Evolutionary conservation across 371 early-diverging fungal species (phyloP), one percentile per base, ranked within the genome.

Genomic region (Saksenaea oblongispora): DNA sequence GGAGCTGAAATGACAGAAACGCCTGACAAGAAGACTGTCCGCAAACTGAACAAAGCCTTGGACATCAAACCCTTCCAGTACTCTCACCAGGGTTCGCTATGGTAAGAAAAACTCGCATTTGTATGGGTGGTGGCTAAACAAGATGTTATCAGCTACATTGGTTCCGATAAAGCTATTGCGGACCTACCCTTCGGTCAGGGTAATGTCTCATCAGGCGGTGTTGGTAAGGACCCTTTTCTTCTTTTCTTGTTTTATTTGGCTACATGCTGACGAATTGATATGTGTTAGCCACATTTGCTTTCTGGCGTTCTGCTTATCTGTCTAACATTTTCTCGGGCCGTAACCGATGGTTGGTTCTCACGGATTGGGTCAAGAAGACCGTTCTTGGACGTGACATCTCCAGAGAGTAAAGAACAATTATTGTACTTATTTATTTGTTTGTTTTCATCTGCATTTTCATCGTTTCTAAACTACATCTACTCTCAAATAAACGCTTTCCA

Each of bases 141-240:
- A 3, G 5, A 39, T 39, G n/a, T n/a, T 18, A 2, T 17, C 63
- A 80, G 81, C 15, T 93, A 93, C 68, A 89, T 95, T 78, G 94
- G 94, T 26, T 82, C 87, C 58, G 94, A 93, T 59, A 87, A 88
- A 70, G 94, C 94, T 34, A 89, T 94, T 68, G 93, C 94, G 14
- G 94, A 94, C 66, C 67, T 95, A 24, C 91, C 93, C n/a, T 76
- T 88, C 69, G 78, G 88, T 63, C 80, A 84, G 74, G 80, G 85
- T 65, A 88, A 87, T 56, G 69, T 88, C 31, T 80, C 88, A 1
- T 73, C 86, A 11, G 87, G 89, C 61, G 90, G 90, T 60, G 79
- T 84, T 42, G 68, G 74, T 74, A 74, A 67, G 64, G 63, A 11
- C 2, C 26, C 8, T 17, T 1, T 47, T 7, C 28, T 55, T n/a